Evolutionary conservation across 2,329 filamentous ascomycete genomes (phyloP).

Genomic region (Fusarium nanum): DNA sequence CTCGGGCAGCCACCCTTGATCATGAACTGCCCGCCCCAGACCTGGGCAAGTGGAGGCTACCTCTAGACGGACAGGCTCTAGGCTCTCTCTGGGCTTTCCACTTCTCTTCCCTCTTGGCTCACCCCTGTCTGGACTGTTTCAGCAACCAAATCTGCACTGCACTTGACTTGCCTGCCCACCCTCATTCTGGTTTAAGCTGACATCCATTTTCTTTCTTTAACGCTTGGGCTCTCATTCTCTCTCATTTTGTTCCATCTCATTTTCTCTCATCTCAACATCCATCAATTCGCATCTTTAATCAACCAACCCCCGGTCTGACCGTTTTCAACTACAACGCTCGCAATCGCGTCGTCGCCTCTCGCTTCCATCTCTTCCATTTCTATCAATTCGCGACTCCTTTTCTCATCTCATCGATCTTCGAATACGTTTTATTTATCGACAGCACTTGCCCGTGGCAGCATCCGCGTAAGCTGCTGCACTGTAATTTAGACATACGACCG

Average conservation of each 20-base stretch:
- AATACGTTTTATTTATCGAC: slow-evolving; percentile 18
- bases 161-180: slow-evolving; percentile 3
- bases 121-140: slow-evolving; percentile 34
- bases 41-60: too few species aligned
- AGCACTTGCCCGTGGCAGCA: slow-evolving; percentile 7
- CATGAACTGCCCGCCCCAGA: neutral
- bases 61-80: too few species aligned
- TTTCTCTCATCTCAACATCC: slow-evolving; percentile 36
- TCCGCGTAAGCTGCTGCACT: slow-evolving; percentile 25
- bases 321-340: slow-evolving; percentile 26
- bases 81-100: slow-evolving; percentile 8
- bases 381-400: slow-evolving; percentile 26
- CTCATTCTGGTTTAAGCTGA: slow-evolving; percentile 26
- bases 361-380: slow-evolving; percentile 20
- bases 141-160: slow-evolving; percentile 10
- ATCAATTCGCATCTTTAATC: slow-evolving; percentile 21
- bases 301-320: slow-evolving; percentile 4
- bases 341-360: slow-evolving; percentile 35
- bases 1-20: slow-evolving; percentile 28
- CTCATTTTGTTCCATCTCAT: slow-evolving; percentile 31
- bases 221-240: slow-evolving; percentile 34
- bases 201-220: slow-evolving; percentile 30
- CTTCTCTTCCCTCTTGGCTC: neutral
- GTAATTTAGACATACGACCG: slow-evolving; percentile 30
- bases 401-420: slow-evolving; percentile 18